Percentiles rank a stretch among this genome's conserved stretches.
phyloP scores from a whole-genome alignment of 495 filamentous ascomycete species.

The Cenococcum geophilum region DNA sequence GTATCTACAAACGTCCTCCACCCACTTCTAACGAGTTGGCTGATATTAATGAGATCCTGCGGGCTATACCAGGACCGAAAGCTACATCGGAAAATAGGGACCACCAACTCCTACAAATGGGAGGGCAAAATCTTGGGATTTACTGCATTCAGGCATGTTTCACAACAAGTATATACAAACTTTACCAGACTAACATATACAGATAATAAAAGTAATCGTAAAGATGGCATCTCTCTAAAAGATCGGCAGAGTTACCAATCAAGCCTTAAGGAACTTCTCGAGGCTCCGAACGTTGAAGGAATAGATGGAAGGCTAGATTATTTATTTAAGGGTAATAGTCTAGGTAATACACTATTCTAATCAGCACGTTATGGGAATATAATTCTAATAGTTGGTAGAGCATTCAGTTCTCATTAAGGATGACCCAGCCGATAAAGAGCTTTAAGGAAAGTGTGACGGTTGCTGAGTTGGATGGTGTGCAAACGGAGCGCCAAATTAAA shows the following conservation, averaged over 20 bases:
- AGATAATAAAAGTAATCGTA: background rate
- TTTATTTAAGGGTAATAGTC: background rate
- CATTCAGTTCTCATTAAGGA: background rate
- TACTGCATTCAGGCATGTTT: background rate
- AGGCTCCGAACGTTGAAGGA: background rate
- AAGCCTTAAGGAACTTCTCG: background rate
- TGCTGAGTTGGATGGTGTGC: no score
- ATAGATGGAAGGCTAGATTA: background rate
- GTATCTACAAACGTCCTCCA: background rate
- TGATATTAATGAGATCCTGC: background rate
- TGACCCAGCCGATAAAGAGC: background rate
- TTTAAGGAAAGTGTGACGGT: background rate
- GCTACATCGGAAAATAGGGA: background rate
- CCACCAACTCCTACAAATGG: background rate
- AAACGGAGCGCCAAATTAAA: no score
- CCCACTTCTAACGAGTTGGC: background rate
- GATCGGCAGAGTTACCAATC: background rate
- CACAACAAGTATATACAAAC: background rate
- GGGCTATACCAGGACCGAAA: background rate
- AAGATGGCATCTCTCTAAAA: background rate
- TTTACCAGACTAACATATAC: background rate
- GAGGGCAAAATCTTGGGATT: background rate
- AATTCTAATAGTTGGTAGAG: background rate
- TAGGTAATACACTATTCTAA: background rate
- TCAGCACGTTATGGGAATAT: background rate